phyloP scores from a whole-genome alignment of 1,284 basidiomycete genomes.

The Tausonia pullulans region DNA sequence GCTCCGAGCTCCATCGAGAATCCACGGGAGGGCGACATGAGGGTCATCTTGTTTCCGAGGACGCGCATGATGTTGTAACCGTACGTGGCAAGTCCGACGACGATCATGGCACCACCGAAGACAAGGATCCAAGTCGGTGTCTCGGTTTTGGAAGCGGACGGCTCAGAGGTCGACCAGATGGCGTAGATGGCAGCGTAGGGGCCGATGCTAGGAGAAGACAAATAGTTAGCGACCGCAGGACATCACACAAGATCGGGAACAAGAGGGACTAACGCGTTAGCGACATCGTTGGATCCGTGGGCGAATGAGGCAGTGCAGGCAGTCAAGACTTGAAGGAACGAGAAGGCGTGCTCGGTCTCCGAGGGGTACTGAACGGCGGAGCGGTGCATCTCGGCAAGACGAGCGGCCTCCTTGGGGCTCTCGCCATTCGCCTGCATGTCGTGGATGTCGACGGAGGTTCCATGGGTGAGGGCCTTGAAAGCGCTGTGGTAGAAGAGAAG shows the following conservation, averaged over 20 bases:
- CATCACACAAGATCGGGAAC: constrained; percentile 15
- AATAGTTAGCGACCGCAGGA: background rate
- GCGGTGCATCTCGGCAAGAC: constrained; percentile 15
- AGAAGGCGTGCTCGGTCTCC: constrained; percentile 40
- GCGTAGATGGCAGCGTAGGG: constrained; percentile 34
- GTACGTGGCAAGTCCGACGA: constrained; percentile 38
- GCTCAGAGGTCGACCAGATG: constrained; percentile 31
- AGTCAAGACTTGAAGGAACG: constrained; percentile 42
- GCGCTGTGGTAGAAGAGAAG: background rate
- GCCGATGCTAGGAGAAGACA: constrained; percentile 21
- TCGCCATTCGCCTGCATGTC: constrained; percentile 27
- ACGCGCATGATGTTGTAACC: constrained; percentile 36
- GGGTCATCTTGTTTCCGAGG: constrained; percentile 39
- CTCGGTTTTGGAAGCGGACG: constrained; percentile 29
- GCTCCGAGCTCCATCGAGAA: constrained; percentile 42
- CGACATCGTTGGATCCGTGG: constrained; percentile 36
- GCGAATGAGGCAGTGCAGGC: constrained; percentile 43
- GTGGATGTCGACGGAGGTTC: constrained; percentile 33
- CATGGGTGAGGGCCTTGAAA: constrained; percentile 24
- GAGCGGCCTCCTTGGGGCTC: constrained; percentile 24
- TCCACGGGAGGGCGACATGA: constrained; percentile 39
- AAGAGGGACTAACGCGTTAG: constrained; percentile 30
- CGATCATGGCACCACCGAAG: constrained; percentile 34
- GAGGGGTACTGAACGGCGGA: constrained; percentile 37
- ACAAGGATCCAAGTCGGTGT: constrained; percentile 39